phyloP scores from a whole-genome alignment of 345 rosid species.

The Eucalyptus sideroxylon region DNA sequence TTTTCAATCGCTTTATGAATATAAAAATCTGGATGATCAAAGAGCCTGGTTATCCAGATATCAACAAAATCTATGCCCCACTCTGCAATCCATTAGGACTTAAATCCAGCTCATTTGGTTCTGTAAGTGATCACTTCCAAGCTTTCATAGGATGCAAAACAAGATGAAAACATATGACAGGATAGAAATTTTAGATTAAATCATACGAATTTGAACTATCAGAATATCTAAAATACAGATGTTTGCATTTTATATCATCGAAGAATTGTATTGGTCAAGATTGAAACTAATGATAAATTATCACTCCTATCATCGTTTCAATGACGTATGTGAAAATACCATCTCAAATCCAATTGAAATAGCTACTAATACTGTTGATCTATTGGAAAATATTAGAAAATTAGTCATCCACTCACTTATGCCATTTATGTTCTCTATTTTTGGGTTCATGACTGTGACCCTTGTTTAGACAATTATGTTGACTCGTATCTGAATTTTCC shows the following conservation, averaged over 20 bases:
- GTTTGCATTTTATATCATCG: background rate
- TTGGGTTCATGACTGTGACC: background rate
- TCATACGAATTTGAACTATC: background rate
- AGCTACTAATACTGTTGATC: background rate
- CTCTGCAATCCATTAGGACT: constrained; percentile 5
- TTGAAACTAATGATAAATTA: background rate
- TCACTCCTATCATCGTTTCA: background rate
- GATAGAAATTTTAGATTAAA: background rate
- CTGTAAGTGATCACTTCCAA: constrained; percentile 3
- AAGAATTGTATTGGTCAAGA: background rate
- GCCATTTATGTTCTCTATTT: background rate
- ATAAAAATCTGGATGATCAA: background rate
- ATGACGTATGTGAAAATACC: background rate
- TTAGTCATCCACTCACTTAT: background rate
- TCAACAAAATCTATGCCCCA: constrained; percentile 26
- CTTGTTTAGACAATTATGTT: background rate
- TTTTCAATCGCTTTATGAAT: background rate
- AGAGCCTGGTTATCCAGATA: constrained; percentile 2
- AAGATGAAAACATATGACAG: background rate
- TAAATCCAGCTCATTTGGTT: background rate
- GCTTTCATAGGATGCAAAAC: background rate
- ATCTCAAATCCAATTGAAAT: background rate
- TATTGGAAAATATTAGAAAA: background rate
- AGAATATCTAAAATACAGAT: background rate
- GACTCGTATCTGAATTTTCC: constrained; percentile 30